phyloP scores from a whole-genome alignment of 2,329 filamentous ascomycete species.

The Nemania diffusa region DNA sequence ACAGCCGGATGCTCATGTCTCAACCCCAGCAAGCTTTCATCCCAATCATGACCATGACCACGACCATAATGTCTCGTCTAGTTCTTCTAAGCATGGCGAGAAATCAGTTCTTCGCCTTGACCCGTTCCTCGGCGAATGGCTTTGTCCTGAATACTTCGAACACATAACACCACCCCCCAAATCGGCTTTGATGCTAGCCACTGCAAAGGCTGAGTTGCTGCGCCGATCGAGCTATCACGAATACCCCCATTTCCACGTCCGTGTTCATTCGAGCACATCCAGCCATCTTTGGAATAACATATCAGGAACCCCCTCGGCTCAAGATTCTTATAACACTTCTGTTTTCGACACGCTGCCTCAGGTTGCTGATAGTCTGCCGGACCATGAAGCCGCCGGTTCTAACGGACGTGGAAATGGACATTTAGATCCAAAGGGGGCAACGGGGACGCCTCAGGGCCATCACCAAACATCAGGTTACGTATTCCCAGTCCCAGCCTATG shows the following conservation, averaged over 20 bases:
- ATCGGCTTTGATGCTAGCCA: conserved; percentile 86
- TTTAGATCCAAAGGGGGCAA: conserved; percentile 24
- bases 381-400: conserved; percentile 28
- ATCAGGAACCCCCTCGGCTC: conserved; percentile 39
- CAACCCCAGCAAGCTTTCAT: conserved; percentile 38
- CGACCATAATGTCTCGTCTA: conserved; percentile 36
- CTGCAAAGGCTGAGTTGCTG: conserved; percentile 87
- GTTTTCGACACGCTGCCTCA: conserved; percentile 40
- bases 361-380: conserved; percentile 38
- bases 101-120: conserved; percentile 82
- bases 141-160: conserved; percentile 92
- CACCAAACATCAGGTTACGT: conserved; percentile 65
- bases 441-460: conserved; percentile 26
- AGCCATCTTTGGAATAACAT: conserved; percentile 55
- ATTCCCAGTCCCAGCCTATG: conserved; percentile 82
- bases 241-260: conserved; percentile 54
- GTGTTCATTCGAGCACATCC: conserved; percentile 40
- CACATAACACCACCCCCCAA: conserved; percentile 88
- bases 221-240: conserved; percentile 75
- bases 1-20: conserved; percentile 34
- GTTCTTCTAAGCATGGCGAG: conserved; percentile 49
- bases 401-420: conserved; percentile 25
- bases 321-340: conserved; percentile 32
- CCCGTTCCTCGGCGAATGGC: conserved; percentile 94
- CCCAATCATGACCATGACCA: background rate